These are phyloP conservation scores for Nectriaceae sp. DNA, from an alignment of 2,329 filamentous ascomycete species.

Conservation along the genomic window DNA sequence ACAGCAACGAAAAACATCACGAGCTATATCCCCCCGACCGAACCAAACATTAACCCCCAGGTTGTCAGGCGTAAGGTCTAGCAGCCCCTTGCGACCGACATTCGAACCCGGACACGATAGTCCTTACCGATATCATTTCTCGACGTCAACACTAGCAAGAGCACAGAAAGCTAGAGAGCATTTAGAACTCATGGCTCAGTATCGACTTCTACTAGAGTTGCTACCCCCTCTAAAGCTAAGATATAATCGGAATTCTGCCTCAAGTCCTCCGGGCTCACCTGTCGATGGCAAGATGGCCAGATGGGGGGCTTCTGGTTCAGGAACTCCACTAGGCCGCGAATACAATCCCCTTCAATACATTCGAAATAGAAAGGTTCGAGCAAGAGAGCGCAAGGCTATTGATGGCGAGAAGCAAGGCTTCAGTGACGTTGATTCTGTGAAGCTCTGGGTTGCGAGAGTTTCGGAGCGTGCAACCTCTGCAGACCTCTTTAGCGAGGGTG, in stretches of 20 bases:
- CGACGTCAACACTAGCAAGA: constrained; percentile 76
- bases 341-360: constrained; percentile 95
- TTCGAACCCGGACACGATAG: constrained; percentile 47
- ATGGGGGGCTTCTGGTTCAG: constrained; percentile 30
- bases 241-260: constrained; percentile 38
- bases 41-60: constrained; percentile 45
- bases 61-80: constrained; percentile 41
- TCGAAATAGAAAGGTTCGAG: constrained; percentile 83
- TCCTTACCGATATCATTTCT: constrained; percentile 66
- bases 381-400: constrained; percentile 73
- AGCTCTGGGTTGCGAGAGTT: constrained; percentile 75
- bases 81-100: constrained; percentile 48
- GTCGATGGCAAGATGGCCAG: constrained; percentile 32
- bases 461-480: constrained; percentile 34
- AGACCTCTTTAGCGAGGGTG: constrained; percentile 24
- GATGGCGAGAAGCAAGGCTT: constrained; percentile 78
- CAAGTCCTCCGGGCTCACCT: constrained; percentile 46
- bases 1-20: constrained; percentile 65
- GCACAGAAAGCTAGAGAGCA: constrained; percentile 83
- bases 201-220: constrained; percentile 76
- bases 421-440: constrained; percentile 70
- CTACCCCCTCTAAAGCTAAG: constrained; percentile 70
- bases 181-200: constrained; percentile 83
- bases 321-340: constrained; percentile 58
- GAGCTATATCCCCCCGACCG: constrained; percentile 61